Percentiles rank a stretch among this genome's conserved stretches.
These are phyloP conservation scores for Fusarium succisae DNA, from an alignment of 2,329 filamentous ascomycete species.

Conservation along the genomic window DNA sequence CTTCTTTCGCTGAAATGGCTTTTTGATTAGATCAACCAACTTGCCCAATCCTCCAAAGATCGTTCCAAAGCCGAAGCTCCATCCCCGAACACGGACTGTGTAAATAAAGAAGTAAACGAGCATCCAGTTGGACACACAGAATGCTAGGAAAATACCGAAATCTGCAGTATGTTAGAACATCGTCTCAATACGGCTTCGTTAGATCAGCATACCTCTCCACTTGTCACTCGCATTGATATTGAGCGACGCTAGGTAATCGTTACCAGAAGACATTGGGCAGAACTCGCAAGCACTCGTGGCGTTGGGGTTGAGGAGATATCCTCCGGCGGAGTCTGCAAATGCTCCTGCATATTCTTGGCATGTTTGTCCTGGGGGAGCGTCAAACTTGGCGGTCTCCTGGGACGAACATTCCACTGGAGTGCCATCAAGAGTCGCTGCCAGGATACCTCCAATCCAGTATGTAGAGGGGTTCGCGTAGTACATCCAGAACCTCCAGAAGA, in stretches of 20 bases:
- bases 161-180: constrained; percentile 39
- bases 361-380: constrained; percentile 70
- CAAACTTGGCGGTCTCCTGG: constrained; percentile 55
- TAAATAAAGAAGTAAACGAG: constrained; percentile 83
- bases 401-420: constrained; percentile 53
- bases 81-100: constrained; percentile 74
- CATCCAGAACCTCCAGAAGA: constrained; percentile 65
- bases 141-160: constrained; percentile 78
- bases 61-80: constrained; percentile 72
- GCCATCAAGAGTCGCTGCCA: constrained; percentile 31
- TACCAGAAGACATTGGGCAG: constrained; percentile 67
- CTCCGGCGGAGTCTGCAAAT: constrained; percentile 59
- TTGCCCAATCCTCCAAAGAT: constrained; percentile 32
- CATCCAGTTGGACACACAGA: constrained; percentile 75
- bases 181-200: neutral
- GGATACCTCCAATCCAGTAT: constrained; percentile 35
- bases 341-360: constrained; percentile 71
- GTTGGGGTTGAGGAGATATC: constrained; percentile 71
- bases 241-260: constrained; percentile 70
- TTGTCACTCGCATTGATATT: constrained; percentile 65
- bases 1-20: constrained; percentile 32
- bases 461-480: constrained; percentile 37
- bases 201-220: constrained; percentile 58
- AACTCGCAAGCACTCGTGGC: constrained; percentile 72
- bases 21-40: constrained; percentile 29